Base-by-base conservation (phyloP, 768 basidiomycete species). In the Tulasnella sp. region DNA sequence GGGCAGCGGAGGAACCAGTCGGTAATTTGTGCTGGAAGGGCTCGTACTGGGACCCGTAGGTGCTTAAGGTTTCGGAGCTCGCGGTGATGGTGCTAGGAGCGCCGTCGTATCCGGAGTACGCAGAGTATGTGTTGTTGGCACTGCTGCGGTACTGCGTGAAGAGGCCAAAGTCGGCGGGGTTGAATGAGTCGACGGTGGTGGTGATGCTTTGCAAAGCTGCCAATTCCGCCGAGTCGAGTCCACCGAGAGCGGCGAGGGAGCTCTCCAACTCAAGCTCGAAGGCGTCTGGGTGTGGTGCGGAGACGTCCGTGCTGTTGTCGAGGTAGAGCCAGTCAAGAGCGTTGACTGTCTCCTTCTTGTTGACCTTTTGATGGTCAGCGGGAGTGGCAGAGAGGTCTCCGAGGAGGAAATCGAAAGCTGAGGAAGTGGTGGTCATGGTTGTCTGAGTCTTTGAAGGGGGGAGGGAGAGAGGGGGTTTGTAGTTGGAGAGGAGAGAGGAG, bases 211-310 rank as follows among this genome's bases (percentile, higher is more conserved):
- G 69, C 35, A 79, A 39, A 32, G 79, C 51, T 57, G 76, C 44
- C 78, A 89, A 86, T 84, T 89, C 89, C 85, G 88, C 89, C 80
- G 87, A 88, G 83, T 90, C 90, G 79, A 91, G 88, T 81, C 88
- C 88, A 85, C 91, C 89, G 83, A 91, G 89, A 61, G 88, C 90
- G 81, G 90, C 89, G 82, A 93, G 89, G 85, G 86, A 88, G 44
- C 86, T 86, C 85, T 93, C 93, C 82, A 95, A 88, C 85, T 95
- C 93, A 74, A 88, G 88, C 83, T 94, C 93, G 86, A 95, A 94
- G 80, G 90, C 87, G 87, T 94, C 93, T 79, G 92, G 91, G 82
- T 91, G 89, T 67, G 93, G 92, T 75, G 91, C 92, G 81, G 90
- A 87, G 85, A 92, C 88, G 85, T 93, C 92, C 79, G 89, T 86